Evolutionary conservation across 306 rosid species (phyloP).

Genomic region (Prunus mongolica): DNA sequence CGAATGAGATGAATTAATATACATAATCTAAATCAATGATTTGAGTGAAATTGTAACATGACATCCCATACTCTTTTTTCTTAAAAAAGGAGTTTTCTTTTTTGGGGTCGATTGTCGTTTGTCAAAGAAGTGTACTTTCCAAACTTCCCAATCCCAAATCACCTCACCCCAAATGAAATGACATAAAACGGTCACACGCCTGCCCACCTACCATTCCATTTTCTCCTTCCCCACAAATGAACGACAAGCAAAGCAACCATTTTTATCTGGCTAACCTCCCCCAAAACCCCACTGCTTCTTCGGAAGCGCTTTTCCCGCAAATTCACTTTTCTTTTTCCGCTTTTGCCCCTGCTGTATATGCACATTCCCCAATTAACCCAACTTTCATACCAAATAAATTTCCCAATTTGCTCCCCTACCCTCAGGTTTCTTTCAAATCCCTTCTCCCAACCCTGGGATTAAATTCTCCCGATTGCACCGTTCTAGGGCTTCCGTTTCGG

Average conservation of each 20-base stretch:
- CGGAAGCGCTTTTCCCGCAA: constrained; percentile 9
- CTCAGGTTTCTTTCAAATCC: not conserved
- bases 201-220: not conserved
- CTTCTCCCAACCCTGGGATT: not conserved
- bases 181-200: not conserved
- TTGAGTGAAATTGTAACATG: not conserved
- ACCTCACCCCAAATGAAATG: not conserved
- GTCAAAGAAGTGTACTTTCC: not conserved
- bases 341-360: not conserved
- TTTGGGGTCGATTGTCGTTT: not conserved
- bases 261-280: not conserved
- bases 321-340: not conserved
- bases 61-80: not conserved
- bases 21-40: not conserved
- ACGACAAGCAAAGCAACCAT: not conserved
- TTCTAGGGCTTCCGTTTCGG: not conserved
- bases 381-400: not conserved
- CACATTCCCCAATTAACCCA: not conserved
- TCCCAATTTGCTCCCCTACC: not conserved
- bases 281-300: not conserved
- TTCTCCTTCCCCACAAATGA: not conserved
- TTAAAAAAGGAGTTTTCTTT: not conserved
- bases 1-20: too few relatives aligned
- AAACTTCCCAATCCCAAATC: not conserved
- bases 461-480: not conserved